A percentile compares a stretch with the other conserved stretches of the same genome.
Conservation (phyloP, 192 early-diverging fungal species). For the Chytriomyces confervae region DNA sequence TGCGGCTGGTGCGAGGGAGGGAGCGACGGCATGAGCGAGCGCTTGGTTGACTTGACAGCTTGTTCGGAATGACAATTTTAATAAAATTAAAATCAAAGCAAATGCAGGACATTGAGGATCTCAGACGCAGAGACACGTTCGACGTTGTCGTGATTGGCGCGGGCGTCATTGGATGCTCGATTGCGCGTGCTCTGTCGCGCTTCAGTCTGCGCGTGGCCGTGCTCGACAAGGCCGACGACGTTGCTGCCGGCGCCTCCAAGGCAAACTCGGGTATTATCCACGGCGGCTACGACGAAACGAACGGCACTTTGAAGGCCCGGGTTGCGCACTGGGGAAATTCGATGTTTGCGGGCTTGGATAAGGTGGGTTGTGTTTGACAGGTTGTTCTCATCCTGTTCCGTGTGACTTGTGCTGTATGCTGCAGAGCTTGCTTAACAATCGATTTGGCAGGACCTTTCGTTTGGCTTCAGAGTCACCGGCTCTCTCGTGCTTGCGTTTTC, state of each 20-base stretch:
- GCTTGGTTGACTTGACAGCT: no score
- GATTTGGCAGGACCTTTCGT: slow-evolving; percentile 42
- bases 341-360: slow-evolving; percentile 43
- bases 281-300: slow-evolving; percentile 54
- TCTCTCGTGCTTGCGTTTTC: slow-evolving; percentile 51
- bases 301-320: slow-evolving; percentile 50
- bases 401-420: background rate
- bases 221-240: slow-evolving; percentile 50
- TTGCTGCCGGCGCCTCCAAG: slow-evolving; percentile 45
- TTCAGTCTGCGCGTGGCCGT: slow-evolving; percentile 41
- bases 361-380: background rate
- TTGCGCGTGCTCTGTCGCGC: slow-evolving; percentile 48
- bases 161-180: slow-evolving; percentile 53
- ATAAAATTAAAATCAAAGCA: no score
- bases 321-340: slow-evolving; percentile 45
- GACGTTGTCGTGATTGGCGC: slow-evolving; percentile 54
- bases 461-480: slow-evolving; percentile 54
- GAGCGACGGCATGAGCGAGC: no score
- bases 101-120: no score
- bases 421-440: background rate
- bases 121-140: background rate
- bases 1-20: background rate
- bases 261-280: slow-evolving; percentile 50
- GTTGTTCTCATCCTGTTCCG: background rate
- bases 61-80: no score